Conservation (phyloP, 2,329 filamentous ascomycete species). For the Ophiostoma perfectum region DNA sequence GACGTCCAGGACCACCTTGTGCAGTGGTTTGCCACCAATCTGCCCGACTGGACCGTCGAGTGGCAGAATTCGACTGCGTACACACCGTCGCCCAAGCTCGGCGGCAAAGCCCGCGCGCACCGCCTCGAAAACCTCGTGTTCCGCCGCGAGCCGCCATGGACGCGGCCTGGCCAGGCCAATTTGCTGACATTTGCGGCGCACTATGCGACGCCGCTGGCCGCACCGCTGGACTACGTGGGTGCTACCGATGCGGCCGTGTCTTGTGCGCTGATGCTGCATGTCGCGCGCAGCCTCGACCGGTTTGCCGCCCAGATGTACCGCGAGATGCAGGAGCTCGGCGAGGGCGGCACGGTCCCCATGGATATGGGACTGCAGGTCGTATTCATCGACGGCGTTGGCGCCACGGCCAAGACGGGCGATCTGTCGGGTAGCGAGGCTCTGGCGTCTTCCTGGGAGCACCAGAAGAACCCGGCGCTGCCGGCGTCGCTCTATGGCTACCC, state of each 20-base stretch:
- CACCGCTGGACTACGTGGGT: constrained; percentile 70
- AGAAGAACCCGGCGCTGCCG: constrained; percentile 60
- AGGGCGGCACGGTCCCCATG: constrained; percentile 51
- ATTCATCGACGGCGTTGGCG: constrained; percentile 80
- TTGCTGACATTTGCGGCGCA: constrained; percentile 75
- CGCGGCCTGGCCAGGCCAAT: constrained; percentile 61
- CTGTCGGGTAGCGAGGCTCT: constrained; percentile 42
- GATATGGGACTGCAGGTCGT: constrained; percentile 74
- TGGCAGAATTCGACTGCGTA: constrained; percentile 67
- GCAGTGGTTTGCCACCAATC: constrained; percentile 59
- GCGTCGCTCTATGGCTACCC: constrained; percentile 58
- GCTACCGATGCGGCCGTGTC: constrained; percentile 80
- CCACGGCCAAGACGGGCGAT: neutral
- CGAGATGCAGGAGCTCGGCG: constrained; percentile 56
- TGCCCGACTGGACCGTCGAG: constrained; percentile 65
- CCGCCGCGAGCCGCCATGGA: constrained; percentile 73
- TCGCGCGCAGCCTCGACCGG: constrained; percentile 63
- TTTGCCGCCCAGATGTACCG: constrained; percentile 70
- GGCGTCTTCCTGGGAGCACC: constrained; percentile 65
- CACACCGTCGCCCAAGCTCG: constrained; percentile 10
- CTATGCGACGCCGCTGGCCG: constrained; percentile 67
- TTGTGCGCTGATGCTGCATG: constrained; percentile 78
- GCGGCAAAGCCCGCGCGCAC: constrained; percentile 49
- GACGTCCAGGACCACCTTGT: constrained; percentile 66
- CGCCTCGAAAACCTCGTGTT: constrained; percentile 67